phyloP scores from a whole-genome alignment of 345 rosid genomes.

The Pistacia vera region DNA sequence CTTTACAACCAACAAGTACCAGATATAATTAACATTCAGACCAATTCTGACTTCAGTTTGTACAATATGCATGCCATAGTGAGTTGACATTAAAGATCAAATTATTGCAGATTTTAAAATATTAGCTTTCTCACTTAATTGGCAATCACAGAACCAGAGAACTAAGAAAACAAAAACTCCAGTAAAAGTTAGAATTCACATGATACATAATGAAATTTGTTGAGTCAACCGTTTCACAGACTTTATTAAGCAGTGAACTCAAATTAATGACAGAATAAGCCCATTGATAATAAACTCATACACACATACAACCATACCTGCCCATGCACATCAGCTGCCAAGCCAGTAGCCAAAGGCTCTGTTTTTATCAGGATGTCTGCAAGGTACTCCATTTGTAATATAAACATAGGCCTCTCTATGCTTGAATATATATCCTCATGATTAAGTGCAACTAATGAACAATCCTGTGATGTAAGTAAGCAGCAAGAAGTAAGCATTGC shows the following conservation, averaged over 20 bases:
- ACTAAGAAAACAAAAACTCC: neutral
- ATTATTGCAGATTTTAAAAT: neutral
- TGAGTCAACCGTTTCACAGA: neutral
- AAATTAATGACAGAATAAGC: neutral
- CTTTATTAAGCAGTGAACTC: neutral
- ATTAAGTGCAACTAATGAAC: slow-evolving; percentile 69
- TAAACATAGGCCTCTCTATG: slow-evolving; percentile 50
- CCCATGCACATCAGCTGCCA: slow-evolving; percentile 93
- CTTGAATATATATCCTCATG: slow-evolving; percentile 74
- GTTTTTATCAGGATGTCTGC: slow-evolving; percentile 76
- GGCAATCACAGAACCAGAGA: neutral
- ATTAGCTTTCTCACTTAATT: neutral
- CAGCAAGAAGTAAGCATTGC: neutral
- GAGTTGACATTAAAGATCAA: neutral
- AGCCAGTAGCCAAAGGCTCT: slow-evolving; percentile 88
- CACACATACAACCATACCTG: slow-evolving; percentile 48
- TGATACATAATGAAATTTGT: neutral
- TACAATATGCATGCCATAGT: neutral
- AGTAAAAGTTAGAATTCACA: neutral
- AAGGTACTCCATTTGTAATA: slow-evolving; percentile 66
- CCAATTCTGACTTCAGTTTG: neutral
- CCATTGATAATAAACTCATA: neutral
- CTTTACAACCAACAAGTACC: neutral
- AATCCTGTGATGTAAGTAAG: slow-evolving; percentile 52
- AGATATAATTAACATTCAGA: neutral